Base-by-base conservation (phyloP, 2,329 filamentous ascomycete species). In the Colletotrichum incanum region DNA sequence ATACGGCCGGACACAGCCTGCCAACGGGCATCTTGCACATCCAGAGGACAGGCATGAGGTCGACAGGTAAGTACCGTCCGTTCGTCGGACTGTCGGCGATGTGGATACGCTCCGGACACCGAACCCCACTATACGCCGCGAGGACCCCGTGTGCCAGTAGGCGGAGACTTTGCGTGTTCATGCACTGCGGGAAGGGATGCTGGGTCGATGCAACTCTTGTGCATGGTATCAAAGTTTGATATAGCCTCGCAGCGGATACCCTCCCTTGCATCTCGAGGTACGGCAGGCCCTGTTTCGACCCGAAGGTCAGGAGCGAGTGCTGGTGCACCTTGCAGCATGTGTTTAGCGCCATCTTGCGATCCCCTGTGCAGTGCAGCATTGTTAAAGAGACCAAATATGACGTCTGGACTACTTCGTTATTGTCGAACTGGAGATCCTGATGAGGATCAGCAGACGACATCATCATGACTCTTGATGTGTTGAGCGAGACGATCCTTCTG, bases 111-210 rank as follows among this genome's bases (percentile, higher is more conserved):
- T 34, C 26, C 49, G 34, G 34, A 31, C 9, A 50, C 34, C 31
- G 50, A 11, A 18, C 26, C 26, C 55, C 47, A 58, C 39, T 26
- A 18, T 47, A 20, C 47, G 23, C 41, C 34, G 26, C 20, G 56
- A 41, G 50, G 8, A 16, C 16, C 56, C 56, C 55, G 31, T 23
- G 3, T 56, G 55, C 39, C 43, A 31, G n/a, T 62, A 23, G 49
- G 18, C 20, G 18, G 28, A 14, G 47, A 50, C 20, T 23, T n/a
- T 56, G 63, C 8, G 26, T 34, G 23, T 49, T 56, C 54, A 71
- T 71, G 55, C 64, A 67, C 5, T n/a, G 26, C 56, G 55, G 63
- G 23, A 55, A 45, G 55, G 14, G 23, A 54, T 28, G 26, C n/a
- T 62, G 50, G 64, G 31, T 23, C 41, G 26, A 55, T 50, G 56